Evolutionary conservation across 75 land plant species (phyloP), one percentile per base, ranked within the genome.

Genomic region (Pseudotsuga menziesii): DNA sequence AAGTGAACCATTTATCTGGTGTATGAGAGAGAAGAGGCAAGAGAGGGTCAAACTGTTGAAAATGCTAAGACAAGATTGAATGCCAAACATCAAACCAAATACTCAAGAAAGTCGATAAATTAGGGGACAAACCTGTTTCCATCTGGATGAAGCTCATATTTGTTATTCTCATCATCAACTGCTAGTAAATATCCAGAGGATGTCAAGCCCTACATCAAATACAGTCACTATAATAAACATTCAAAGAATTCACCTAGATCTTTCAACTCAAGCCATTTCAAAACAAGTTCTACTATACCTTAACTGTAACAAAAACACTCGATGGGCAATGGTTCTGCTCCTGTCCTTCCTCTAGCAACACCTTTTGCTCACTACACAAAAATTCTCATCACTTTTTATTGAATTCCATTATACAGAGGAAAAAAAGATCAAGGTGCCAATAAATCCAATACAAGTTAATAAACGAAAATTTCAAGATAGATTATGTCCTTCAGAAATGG

Each of bases 91-190:
- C n/a, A 35, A 39, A 69, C 14, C 48, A 19, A 39, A 41, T 69
- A 41, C 22, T 39, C 39, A 41, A 69, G 52, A 39, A 41, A 48
- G 13, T 4, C 39, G 3, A 20, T 20, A 69, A 69, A 69, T 41
- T 36, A 55, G 35, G 54, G 55, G 15, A 25, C 20, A 56, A 27
- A 96, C 97, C 98, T 97, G 77, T 96, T 96, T 6, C 99, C 99
- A 83, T 96, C 95, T 74, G 99, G 99, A 83, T 96, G 99, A 78
- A 96, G 92, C 73, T 96, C 97, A 77, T 85, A 96, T 66, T 77
- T 62, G 41, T 88, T 85, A 56, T 71, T 55, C 72, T 88, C 87
- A 13, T 90, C 97, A 78, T 89, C 93, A 74, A 80, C 61, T 41
- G 97, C 99, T 57, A 92, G 86, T 69, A 96, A 81, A 69, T 93